phyloP scores from a whole-genome alignment of 257 asterid species.

The Lithospermum erythrorhizon region DNA sequence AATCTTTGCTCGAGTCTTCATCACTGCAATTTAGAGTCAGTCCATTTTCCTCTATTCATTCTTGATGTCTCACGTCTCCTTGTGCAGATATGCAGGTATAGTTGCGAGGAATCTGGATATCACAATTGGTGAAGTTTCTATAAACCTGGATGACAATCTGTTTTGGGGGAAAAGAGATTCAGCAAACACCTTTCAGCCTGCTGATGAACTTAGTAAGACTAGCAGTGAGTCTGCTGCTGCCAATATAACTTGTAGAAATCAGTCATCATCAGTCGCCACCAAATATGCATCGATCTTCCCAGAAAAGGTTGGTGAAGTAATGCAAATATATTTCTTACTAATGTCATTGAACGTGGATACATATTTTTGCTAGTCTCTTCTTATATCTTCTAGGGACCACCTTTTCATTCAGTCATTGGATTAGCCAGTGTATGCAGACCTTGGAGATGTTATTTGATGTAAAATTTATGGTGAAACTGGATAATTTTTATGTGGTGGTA shows the following conservation, averaged over 20 bases:
- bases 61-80: not conserved
- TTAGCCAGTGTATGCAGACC: not conserved
- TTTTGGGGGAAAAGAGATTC: slow-evolving; percentile 43
- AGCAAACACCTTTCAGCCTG: slow-evolving; percentile 31
- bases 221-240: slow-evolving; percentile 35
- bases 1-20: not conserved
- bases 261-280: slow-evolving; percentile 31
- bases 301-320: slow-evolving; percentile 53
- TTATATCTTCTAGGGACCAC: not conserved
- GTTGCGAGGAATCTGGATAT: slow-evolving; percentile 66
- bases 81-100: slow-evolving; percentile 83
- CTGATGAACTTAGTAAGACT: slow-evolving; percentile 33
- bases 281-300: slow-evolving; percentile 63
- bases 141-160: slow-evolving; percentile 58
- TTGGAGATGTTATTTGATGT: not conserved
- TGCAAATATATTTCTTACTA: not conserved
- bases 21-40: not conserved
- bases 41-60: not conserved
- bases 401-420: not conserved
- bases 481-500: not conserved
- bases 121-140: slow-evolving; percentile 57
- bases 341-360: not conserved
- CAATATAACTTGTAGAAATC: slow-evolving; percentile 33
- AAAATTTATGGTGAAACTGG: not conserved
- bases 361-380: not conserved